Conservation (phyloP, 139 green algal genomes). For the Chara braunii region DNA sequence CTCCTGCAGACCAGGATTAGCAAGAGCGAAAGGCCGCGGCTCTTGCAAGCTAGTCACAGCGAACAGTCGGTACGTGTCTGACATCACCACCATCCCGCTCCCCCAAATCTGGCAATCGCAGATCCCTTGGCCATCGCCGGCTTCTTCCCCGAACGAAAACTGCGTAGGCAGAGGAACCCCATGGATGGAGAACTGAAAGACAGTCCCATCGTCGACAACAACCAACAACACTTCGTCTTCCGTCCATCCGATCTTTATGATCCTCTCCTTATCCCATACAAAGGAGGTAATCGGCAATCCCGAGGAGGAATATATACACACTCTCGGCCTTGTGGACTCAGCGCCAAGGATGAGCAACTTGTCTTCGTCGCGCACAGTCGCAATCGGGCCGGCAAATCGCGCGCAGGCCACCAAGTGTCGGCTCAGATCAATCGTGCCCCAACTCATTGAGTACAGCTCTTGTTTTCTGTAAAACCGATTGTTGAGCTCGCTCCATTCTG, state of each 20-base stretch:
- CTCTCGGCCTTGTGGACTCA: constrained; percentile 39
- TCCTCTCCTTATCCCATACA: constrained; percentile 57
- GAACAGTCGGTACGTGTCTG: constrained; percentile 50
- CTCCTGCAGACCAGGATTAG: neutral
- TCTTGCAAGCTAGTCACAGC: constrained; percentile 9
- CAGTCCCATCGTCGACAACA: constrained; percentile 56
- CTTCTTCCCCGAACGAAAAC: constrained; percentile 56
- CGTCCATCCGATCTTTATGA: constrained; percentile 70
- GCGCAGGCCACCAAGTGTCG: constrained; percentile 47
- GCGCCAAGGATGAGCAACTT: constrained; percentile 60
- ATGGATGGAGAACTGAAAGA: constrained; percentile 48
- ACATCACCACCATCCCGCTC: constrained; percentile 57
- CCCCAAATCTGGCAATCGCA: constrained; percentile 42
- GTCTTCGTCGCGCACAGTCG: constrained; percentile 65
- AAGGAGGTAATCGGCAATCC: constrained; percentile 48
- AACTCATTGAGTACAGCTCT: constrained; percentile 28
- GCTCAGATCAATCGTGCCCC: constrained; percentile 14
- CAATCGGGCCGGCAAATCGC: constrained; percentile 70
- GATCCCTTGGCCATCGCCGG: constrained; percentile 52
- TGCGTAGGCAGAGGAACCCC: constrained; percentile 42
- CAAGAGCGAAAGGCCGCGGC: constrained; percentile 12
- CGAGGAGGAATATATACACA: constrained; percentile 59
- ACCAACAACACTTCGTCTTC: constrained; percentile 56
- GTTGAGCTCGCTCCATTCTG: constrained; percentile 25
- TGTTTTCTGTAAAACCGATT: constrained; percentile 32